Conservation (phyloP, 257 asterid genomes). For the Echium plantagineum region DNA sequence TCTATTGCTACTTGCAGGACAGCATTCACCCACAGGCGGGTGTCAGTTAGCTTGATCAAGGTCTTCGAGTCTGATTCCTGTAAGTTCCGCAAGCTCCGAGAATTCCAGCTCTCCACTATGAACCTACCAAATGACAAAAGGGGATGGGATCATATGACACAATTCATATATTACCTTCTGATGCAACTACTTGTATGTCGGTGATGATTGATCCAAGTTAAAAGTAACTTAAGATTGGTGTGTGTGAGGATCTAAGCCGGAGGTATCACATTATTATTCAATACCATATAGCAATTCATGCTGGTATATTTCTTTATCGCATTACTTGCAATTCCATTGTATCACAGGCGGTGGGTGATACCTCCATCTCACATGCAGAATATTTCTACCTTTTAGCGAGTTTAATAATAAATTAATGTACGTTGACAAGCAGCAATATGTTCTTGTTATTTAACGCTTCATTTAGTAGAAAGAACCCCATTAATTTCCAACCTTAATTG, state of each 20-base stretch:
- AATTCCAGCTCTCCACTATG: slow-evolving; percentile 57
- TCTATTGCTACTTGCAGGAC: neutral
- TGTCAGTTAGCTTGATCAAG: slow-evolving; percentile 30
- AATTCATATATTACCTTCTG: neutral
- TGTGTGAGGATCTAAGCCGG: too few species aligned
- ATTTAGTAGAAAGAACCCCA: neutral
- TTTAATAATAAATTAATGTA: too few species aligned
- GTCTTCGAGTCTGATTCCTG: slow-evolving; percentile 60
- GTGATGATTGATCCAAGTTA: too few species aligned
- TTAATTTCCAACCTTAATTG: too few species aligned
- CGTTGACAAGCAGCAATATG: neutral
- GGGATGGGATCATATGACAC: neutral
- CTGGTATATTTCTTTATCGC: neutral
- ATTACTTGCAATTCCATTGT: neutral
- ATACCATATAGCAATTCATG: too few species aligned
- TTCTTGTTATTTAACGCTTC: neutral
- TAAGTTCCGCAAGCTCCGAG: slow-evolving; percentile 57
- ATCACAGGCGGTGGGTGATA: neutral
- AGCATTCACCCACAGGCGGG: neutral
- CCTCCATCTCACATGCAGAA: neutral
- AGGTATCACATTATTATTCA: neutral
- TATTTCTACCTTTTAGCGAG: neutral
- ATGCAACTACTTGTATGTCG: too few species aligned
- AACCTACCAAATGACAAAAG: slow-evolving; percentile 33
- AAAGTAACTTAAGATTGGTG: too few species aligned